Evolutionary conservation across 106 monocot genomes (phyloP), one percentile per base, ranked within the genome.

Genomic region (Allium cepa): DNA sequence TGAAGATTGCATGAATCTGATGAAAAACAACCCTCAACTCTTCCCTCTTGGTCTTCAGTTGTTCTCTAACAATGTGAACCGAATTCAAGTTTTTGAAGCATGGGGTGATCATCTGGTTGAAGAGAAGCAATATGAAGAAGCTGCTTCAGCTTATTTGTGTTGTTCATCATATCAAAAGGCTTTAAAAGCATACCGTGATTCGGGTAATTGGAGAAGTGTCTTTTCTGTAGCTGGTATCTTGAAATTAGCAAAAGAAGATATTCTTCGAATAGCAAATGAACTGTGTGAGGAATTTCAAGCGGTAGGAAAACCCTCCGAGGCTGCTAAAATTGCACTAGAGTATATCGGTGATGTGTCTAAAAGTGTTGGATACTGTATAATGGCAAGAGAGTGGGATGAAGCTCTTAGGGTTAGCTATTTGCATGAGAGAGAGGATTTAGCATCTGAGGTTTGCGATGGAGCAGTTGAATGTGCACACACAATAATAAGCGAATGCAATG

Each of bases 261-360:
- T 87, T 36, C 50, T 87, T 56, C 80, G 76, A 57, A 75, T 90
- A 58, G 99, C 99, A 49, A 77, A 58, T 63, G 92, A 99, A 49
- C 80, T 99, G 9, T 90, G 93, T 60, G 99, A 99, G 63, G 99
- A 99, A 77, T 85, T 99, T 57, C 93, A 87, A 58, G 82, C 84
- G 59, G 73, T 99, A 53, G 99, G 99, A 28, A 93, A 93, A 69
- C 75, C 99, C 14, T 80, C 72, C 58, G 99, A 90, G 63, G 99
- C 93, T 71, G 99, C 99, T 15, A 90, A 69, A 69, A 83, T 99
- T 68, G 76, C 85, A 53, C 72, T 90, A 28, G 99, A 99, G 56
- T 99, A 93, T 78, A 85, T 86, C 71, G 56, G 47, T 45, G 99
- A 99, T 85, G 71, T 87, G 63, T 68, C 73, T 48, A 75, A 73